phyloP scores from a whole-genome alignment of 2,329 filamentous ascomycete genomes.

The Xenoacremonium recifei region DNA sequence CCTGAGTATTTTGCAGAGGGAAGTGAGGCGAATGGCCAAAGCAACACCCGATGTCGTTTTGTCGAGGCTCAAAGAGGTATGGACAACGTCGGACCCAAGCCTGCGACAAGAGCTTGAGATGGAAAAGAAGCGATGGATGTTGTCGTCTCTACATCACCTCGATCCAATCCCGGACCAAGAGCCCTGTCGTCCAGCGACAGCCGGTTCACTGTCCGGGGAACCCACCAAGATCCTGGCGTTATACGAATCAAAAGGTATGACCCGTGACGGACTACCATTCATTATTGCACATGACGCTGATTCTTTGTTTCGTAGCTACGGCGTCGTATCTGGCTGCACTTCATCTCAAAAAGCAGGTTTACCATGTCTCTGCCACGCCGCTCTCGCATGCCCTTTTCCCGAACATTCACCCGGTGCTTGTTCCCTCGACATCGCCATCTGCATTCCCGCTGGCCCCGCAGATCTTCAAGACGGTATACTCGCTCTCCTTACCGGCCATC shows the following conservation, averaged over 20 bases:
- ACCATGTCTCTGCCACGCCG: slow-evolving; percentile 45
- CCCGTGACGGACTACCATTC: too few relatives aligned
- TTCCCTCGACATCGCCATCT: slow-evolving; percentile 35
- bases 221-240: slow-evolving; percentile 43
- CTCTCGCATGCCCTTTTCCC: slow-evolving; percentile 36
- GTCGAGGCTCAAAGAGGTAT: slow-evolving; percentile 47
- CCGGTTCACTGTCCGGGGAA: slow-evolving; percentile 1
- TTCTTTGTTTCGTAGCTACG: slow-evolving; percentile 47
- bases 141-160: slow-evolving; percentile 52
- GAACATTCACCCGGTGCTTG: slow-evolving; percentile 39
- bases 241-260: slow-evolving; percentile 49
- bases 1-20: slow-evolving; percentile 8
- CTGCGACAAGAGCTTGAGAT: slow-evolving; percentile 38
- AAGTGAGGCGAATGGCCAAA: slow-evolving; percentile 20
- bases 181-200: background rate
- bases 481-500: slow-evolving; percentile 54
- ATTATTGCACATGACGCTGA: too few relatives aligned
- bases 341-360: slow-evolving; percentile 39
- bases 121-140: slow-evolving; percentile 59
- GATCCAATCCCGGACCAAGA: slow-evolving; percentile 31
- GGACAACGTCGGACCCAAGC: slow-evolving; percentile 11
- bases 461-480: slow-evolving; percentile 49
- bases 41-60: slow-evolving; percentile 42
- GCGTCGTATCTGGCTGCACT: slow-evolving; percentile 48
- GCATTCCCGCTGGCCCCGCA: slow-evolving; percentile 38